phyloP scores from a whole-genome alignment of 768 basidiomycete genomes.

The Amanita brunnescens region DNA sequence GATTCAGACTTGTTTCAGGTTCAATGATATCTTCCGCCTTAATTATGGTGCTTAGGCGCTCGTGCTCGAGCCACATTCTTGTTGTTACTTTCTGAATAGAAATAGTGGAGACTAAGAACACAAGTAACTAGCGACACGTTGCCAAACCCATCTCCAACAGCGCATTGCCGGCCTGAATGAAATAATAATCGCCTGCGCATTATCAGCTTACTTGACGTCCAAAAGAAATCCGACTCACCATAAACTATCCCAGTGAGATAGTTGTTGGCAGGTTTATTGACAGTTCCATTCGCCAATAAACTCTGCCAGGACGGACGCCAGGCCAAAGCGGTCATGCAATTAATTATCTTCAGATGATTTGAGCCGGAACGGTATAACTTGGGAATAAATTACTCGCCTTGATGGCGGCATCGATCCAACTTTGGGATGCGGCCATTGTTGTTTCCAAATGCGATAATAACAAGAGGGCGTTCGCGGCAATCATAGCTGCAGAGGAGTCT shows the following conservation, averaged over 20 bases:
- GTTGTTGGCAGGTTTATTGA: slow-evolving; percentile 47
- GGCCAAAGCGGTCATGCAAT: slow-evolving; percentile 38
- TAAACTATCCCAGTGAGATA: slow-evolving; percentile 52
- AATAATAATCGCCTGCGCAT: slow-evolving; percentile 53
- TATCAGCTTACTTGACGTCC: not conserved
- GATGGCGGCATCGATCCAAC: slow-evolving; percentile 43
- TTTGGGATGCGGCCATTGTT: slow-evolving; percentile 21
- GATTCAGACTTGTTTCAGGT: slow-evolving; percentile 26
- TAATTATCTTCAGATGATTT: slow-evolving; percentile 30
- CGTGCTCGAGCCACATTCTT: not conserved
- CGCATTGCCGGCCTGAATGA: slow-evolving; percentile 45
- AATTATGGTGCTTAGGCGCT: slow-evolving; percentile 46
- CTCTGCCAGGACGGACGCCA: slow-evolving; percentile 59
- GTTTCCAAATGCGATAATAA: slow-evolving; percentile 40
- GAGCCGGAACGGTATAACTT: not conserved
- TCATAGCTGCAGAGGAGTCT: slow-evolving; percentile 63
- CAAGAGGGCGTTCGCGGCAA: slow-evolving; percentile 51
- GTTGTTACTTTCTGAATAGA: not conserved
- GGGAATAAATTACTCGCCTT: slow-evolving; percentile 23
- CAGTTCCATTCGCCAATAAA: slow-evolving; percentile 57
- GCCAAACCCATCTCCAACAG: slow-evolving; percentile 37
- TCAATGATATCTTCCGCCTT: slow-evolving; percentile 91
- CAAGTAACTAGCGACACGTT: slow-evolving; percentile 19
- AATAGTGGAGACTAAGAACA: not conserved
- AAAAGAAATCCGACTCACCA: slow-evolving; percentile 19